phyloP scores from a whole-genome alignment of 768 basidiomycete species.

The Rhizopogon rudus region DNA sequence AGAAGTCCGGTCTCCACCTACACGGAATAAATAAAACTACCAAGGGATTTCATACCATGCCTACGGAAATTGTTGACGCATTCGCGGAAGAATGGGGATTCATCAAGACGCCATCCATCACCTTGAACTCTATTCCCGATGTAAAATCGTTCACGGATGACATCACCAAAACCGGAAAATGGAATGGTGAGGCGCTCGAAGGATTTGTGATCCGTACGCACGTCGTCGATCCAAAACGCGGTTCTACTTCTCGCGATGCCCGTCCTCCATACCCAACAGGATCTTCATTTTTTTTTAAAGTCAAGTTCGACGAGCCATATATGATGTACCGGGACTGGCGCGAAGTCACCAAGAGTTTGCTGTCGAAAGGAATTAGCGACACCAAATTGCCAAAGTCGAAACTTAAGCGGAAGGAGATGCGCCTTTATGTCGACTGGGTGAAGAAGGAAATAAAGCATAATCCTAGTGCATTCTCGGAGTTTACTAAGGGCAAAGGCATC shows the following conservation, averaged over 20 bases:
- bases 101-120: slow-evolving; percentile 64
- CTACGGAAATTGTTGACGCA: slow-evolving; percentile 58
- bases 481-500: slow-evolving; percentile 73
- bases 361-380: slow-evolving; percentile 33
- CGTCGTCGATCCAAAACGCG: slow-evolving; percentile 41
- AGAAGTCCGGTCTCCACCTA: slow-evolving; percentile 85
- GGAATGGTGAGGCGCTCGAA: slow-evolving; percentile 83
- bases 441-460: slow-evolving; percentile 66
- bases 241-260: slow-evolving; percentile 20
- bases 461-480: slow-evolving; percentile 55
- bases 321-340: slow-evolving; percentile 99
- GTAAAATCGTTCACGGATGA: slow-evolving; percentile 71
- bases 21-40: slow-evolving; percentile 83
- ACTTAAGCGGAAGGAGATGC: slow-evolving; percentile 74
- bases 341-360: slow-evolving; percentile 81
- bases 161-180: slow-evolving; percentile 62
- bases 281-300: slow-evolving; percentile 95
- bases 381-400: slow-evolving; percentile 54
- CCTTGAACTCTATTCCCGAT: slow-evolving; percentile 53
- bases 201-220: slow-evolving; percentile 90
- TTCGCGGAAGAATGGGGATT: slow-evolving; percentile 94
- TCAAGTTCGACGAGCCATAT: slow-evolving; percentile 99
- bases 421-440: slow-evolving; percentile 79
- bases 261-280: slow-evolving; percentile 69
- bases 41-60: slow-evolving; percentile 64